Base-by-base conservation (phyloP, 768 basidiomycete species). In the Suillus placidus region DNA sequence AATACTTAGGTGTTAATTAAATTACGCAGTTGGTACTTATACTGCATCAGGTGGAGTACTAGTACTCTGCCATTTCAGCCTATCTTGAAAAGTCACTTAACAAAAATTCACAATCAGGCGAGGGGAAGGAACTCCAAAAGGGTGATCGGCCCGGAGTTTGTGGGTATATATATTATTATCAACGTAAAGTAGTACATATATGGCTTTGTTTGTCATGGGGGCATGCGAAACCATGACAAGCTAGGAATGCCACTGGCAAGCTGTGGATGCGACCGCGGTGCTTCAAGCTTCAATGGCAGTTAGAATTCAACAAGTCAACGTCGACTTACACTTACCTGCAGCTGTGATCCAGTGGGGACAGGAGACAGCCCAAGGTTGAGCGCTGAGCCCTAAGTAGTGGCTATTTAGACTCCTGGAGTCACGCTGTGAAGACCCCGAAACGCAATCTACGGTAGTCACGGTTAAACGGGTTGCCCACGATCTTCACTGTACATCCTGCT, bases 391-490 rank as follows among this genome's bases (percentile, higher is more conserved):
- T 5, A 23, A 49, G n/a, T 47, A 42, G 40, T 42, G 42, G 34
- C 35, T 7, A n/a, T n/a, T n/a, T n/a, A 5, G 8, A 23, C 16
- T 40, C 18, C 18, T 30, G 38, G 38, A 40, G 57, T 42, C 40
- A 32, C 38, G 18, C 58, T 18, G 40, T n/a, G 40, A 60, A 42
- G 58, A 60, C 58, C 58, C 58, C 58, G 58, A 40, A 42, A 60
- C 40, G 49, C 18, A 13, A 37, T 16, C 32, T 8, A 23, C n/a
- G 55, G 34, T 13, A 30, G 38, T 40, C 26, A 30, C 13, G 12
- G 35, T 23, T 37, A 57, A 30, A 10, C 40, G 26, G 23, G 26
- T 60, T 60, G 58, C 40, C 38, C 40, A 42, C 58, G 57, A 60
- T 60, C 26, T 20, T 4, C 23, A 40, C 40, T 7, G 40, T n/a